A percentile compares a stretch with the other conserved stretches of the same genome.
Evolutionary conservation across 192 early-diverging fungal species (phyloP).

Genomic region (Dissophora ornata): DNA sequence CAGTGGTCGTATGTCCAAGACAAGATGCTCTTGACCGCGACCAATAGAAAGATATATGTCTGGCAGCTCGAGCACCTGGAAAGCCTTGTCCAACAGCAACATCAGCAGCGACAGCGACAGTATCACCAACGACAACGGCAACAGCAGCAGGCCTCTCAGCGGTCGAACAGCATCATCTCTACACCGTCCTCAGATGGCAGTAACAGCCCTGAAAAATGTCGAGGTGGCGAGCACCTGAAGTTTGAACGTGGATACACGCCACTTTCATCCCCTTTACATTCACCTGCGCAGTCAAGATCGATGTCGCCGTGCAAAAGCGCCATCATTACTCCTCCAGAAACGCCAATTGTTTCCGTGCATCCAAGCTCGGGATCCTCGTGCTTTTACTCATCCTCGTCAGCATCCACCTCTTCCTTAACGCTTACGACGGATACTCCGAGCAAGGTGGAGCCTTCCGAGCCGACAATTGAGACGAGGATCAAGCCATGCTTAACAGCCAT

Average conservation of each 20-base stretch:
- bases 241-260: not conserved
- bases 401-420: constrained; percentile 1
- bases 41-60: constrained; percentile 44
- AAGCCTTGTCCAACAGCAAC: constrained; percentile 16
- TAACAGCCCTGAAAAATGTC: no score
- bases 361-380: not conserved
- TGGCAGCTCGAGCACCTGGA: constrained; percentile 50
- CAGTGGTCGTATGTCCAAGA: constrained; percentile 38
- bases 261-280: not conserved
- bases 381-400: not conserved
- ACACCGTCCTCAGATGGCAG: no score
- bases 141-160: no score
- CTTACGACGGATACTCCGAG: not conserved
- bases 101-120: not conserved
- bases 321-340: not conserved
- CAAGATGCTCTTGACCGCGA: constrained; percentile 35
- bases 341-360: not conserved
- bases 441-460: not conserved
- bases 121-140: not conserved
- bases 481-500: constrained; percentile 39
- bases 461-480: constrained; percentile 18
- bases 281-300: not conserved
- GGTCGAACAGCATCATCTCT: no score
- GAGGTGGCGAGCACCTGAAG: not conserved
- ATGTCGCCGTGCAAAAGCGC: no score